These are phyloP conservation scores for Nitzschia sp. DNA, from an alignment of 108 stramenopile genomes.

Conservation along the genomic window DNA sequence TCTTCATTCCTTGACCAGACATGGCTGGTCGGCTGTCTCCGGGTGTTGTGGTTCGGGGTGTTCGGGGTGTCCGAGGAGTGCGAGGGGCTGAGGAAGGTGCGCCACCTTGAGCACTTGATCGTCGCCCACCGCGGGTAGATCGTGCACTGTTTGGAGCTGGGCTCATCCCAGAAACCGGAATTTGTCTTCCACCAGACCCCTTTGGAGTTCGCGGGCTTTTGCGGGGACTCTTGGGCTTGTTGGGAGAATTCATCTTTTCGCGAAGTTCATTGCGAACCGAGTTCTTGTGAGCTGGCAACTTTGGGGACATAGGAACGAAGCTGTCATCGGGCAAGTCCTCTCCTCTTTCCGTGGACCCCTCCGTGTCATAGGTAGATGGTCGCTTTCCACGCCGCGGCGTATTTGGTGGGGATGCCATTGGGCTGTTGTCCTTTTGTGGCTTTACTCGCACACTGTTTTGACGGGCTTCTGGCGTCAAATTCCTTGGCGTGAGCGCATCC, in stretches of 20 bases:
- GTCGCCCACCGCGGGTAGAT: too few species aligned
- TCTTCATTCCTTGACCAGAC: too few species aligned
- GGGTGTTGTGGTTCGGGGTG: too few species aligned
- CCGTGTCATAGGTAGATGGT: not conserved
- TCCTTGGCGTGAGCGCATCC: not conserved
- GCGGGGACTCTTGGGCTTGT: not conserved
- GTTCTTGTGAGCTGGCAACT: not conserved
- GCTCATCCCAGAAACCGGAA: too few species aligned
- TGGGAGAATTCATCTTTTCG: not conserved
- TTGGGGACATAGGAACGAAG: not conserved
- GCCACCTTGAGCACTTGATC: too few species aligned
- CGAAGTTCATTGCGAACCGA: not conserved
- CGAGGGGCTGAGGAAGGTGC: too few species aligned
- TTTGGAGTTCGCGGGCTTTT: not conserved
- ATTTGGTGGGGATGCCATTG: not conserved
- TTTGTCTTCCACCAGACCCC: too few species aligned
- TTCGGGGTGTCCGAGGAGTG: too few species aligned
- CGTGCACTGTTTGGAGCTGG: too few species aligned
- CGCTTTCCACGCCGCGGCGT: not conserved
- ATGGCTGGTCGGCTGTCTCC: too few species aligned
- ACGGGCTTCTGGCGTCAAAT: not conserved
- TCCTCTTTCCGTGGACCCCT: not conserved
- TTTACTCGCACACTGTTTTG: slow-evolving; percentile 1
- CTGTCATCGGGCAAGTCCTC: not conserved
- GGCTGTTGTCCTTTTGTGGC: not conserved